phyloP scores from a whole-genome alignment of 345 rosid species.

The Eucalyptus sp. region DNA sequence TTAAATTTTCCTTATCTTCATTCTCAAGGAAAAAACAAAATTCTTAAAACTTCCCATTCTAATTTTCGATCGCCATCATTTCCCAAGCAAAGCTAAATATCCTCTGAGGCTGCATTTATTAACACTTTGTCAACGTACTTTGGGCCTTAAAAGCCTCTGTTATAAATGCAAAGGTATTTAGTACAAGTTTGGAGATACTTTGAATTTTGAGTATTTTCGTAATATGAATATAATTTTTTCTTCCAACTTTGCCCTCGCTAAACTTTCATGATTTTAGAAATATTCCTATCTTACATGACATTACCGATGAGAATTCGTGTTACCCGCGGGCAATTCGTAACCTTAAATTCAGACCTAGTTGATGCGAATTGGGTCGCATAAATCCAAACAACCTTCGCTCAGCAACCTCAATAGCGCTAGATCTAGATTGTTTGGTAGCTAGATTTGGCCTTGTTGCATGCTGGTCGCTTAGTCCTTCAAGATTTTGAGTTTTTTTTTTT shows the following conservation, averaged over 20 bases:
- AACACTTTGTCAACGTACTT: background rate
- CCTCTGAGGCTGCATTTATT: background rate
- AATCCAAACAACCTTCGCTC: too few species aligned
- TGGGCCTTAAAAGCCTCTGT: background rate
- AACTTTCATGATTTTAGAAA: too few species aligned
- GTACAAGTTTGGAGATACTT: too few species aligned
- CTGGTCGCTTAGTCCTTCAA: too few species aligned
- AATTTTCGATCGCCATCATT: background rate
- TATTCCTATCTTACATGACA: too few species aligned
- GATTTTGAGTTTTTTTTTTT: too few species aligned
- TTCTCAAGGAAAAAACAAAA: background rate
- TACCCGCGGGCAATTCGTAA: accelerated
- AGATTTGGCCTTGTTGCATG: background rate
- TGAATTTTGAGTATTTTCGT: background rate
- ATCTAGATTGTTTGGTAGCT: too few species aligned
- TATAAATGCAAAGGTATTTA: background rate
- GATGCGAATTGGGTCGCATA: accelerated
- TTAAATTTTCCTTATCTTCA: background rate
- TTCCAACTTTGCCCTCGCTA: background rate
- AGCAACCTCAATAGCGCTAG: background rate
- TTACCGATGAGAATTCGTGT: background rate
- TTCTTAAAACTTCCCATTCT: background rate
- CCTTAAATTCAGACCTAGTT: too few species aligned
- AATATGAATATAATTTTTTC: too few species aligned
- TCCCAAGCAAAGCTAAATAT: background rate